Percentiles rank a stretch among this genome's conserved stretches.
Evolutionary conservation across 2,329 filamentous ascomycete genomes (phyloP).

Genomic region (Endocalyx cinctus): DNA sequence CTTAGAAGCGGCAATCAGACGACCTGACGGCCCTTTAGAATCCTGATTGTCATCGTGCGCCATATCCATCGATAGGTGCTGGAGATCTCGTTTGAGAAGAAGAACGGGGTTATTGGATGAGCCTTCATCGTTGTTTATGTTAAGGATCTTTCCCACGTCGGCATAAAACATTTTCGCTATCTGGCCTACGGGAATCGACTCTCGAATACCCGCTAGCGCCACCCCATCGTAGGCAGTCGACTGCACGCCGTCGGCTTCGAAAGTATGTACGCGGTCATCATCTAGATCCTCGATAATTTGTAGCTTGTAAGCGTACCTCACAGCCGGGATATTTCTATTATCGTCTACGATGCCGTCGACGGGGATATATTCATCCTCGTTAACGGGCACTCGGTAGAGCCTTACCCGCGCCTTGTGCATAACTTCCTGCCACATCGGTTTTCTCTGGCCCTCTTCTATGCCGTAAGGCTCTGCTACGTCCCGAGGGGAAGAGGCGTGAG

Average conservation of each 20-base stretch:
- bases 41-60: constrained; percentile 34
- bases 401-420: constrained; percentile 88
- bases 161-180: constrained; percentile 92
- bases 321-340: too few species aligned
- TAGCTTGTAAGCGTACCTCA: constrained; percentile 68
- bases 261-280: constrained; percentile 50
- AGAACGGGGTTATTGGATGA: constrained; percentile 70
- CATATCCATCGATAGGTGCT: constrained; percentile 44
- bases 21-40: constrained; percentile 34
- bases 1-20: constrained; percentile 10
- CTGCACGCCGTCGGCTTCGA: constrained; percentile 24
- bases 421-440: constrained; percentile 88
- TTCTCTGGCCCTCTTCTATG: constrained; percentile 51
- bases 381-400: constrained; percentile 61
- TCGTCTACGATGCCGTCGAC: constrained; percentile 35
- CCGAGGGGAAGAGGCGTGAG: constrained; percentile 55
- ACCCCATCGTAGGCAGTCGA: constrained; percentile 36
- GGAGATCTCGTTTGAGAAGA: constrained; percentile 66
- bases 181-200: constrained; percentile 49
- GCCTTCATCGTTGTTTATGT: constrained; percentile 58
- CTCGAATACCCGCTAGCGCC: constrained; percentile 42
- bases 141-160: constrained; percentile 83
- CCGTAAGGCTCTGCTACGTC: constrained; percentile 43
- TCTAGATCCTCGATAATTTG: constrained; percentile 77
- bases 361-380: constrained; percentile 3